Base-by-base conservation (phyloP, 495 filamentous ascomycete genomes). In the Talaromyces ruber region DNA sequence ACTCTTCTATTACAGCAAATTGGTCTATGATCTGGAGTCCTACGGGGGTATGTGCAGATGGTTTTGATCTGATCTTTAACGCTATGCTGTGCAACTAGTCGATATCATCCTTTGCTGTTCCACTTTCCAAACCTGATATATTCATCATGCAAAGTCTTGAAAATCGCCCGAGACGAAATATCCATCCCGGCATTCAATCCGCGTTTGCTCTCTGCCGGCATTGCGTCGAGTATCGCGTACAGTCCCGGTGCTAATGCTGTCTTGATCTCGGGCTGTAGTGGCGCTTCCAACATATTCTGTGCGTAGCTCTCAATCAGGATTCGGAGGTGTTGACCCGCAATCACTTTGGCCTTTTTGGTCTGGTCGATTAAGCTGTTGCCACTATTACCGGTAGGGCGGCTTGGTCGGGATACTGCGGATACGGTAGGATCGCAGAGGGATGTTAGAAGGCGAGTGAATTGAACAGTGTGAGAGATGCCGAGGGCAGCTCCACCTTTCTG, bases 381-480 rank as follows among this genome's bases (percentile, higher is more conserved):
- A n/a, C 50, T 53, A 25, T 14, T 25, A 2, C 51, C 24, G 24
- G 51, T 67, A 9, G 71, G 65, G 51, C 73, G 77, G 16, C 67
- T 65, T 1, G 77, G 71, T 14, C 81, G 76, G 5, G 86, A 76
- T 1, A 92, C 86, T 4, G 88, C 88, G 0, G 86, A 91, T 16
- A 84, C 83, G 14, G 86, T 88, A 14, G 92, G 92, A 59, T 93
- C 88, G 71, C 88, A 92, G 59, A 96, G 81, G 3, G 88, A 80
- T 6, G 85, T 88, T 30, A 97, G 76, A 26, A 95, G 80, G 5
- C 90, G 84, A 6, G 88, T 78, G 70, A 86, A 91, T 28, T 80
- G 76, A 45, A 79, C 74, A 4, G 88, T 87, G 61, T 91, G 82
- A 81, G 73, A 59, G 73, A 73, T 11, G 76, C 79, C 18, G 73